Evolutionary conservation across 257 asterid genomes (phyloP).

Genomic region (Lycium barbarum): DNA sequence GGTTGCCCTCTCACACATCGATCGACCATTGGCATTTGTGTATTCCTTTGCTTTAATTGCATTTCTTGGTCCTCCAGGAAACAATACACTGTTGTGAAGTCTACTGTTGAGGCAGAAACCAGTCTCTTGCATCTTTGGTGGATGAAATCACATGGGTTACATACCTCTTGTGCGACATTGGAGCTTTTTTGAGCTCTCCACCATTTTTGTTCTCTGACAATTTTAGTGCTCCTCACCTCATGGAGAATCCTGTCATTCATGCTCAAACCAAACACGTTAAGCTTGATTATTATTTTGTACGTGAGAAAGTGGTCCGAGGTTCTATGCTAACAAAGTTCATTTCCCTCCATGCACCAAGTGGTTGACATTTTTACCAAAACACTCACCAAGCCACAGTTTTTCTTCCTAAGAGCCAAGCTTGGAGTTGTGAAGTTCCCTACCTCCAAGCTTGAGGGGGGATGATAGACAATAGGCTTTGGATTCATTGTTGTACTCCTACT

Average conservation of each 20-base stretch:
- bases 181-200: not conserved
- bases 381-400: not conserved
- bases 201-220: not conserved
- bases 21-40: not conserved
- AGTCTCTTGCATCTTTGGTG: not conserved
- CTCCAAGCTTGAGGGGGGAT: not conserved
- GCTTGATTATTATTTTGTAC: not conserved
- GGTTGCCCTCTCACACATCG: not conserved
- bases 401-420: not conserved
- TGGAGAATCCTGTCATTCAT: not conserved
- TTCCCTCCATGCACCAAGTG: not conserved
- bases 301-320: not conserved
- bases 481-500: too few species aligned
- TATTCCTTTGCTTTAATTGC: not conserved
- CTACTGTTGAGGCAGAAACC: not conserved
- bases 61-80: not conserved
- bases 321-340: too few species aligned
- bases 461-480: too few species aligned
- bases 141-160: too few species aligned
- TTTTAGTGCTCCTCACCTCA: not conserved
- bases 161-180: too few species aligned
- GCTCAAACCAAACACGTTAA: not conserved
- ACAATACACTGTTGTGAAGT: not conserved
- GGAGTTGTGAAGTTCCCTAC: not conserved
- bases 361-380: not conserved